These are phyloP conservation scores for Penicillium longicatenatum DNA, from an alignment of 495 filamentous ascomycete species.

Conservation along the genomic window DNA sequence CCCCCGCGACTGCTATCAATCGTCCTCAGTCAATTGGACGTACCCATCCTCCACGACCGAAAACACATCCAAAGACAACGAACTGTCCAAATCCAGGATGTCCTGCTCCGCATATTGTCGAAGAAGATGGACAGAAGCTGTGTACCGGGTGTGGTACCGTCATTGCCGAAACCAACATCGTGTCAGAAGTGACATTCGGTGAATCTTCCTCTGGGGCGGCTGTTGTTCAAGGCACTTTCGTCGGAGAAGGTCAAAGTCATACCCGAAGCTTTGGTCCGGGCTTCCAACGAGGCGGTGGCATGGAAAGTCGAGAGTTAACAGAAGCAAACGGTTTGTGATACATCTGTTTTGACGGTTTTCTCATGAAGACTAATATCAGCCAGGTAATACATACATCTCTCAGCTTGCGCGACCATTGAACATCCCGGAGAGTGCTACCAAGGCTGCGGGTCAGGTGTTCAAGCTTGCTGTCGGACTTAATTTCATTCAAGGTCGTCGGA, in stretches of 20 bases:
- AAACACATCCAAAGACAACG: slow-evolving; percentile 43
- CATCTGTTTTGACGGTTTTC: not conserved
- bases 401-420: slow-evolving; percentile 52
- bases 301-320: slow-evolving; percentile 69
- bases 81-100: slow-evolving; percentile 53
- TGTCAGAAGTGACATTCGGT: slow-evolving; percentile 87
- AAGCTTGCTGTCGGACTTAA: slow-evolving; percentile 71
- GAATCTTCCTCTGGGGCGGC: slow-evolving; percentile 82
- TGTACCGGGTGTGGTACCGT: slow-evolving; percentile 84
- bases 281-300: slow-evolving; percentile 56
- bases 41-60: slow-evolving; percentile 37
- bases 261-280: slow-evolving; percentile 60
- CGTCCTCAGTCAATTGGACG: slow-evolving; percentile 39
- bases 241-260: slow-evolving; percentile 77
- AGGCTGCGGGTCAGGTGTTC: slow-evolving; percentile 70
- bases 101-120: slow-evolving; percentile 49
- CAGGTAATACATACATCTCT: slow-evolving; percentile 49
- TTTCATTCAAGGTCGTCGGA: slow-evolving; percentile 89
- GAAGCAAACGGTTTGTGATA: slow-evolving; percentile 55
- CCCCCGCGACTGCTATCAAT: slow-evolving; percentile 39
- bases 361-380: not conserved
- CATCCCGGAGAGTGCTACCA: slow-evolving; percentile 60
- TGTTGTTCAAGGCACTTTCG: slow-evolving; percentile 84
- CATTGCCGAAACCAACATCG: slow-evolving; percentile 80
- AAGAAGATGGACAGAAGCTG: slow-evolving; percentile 58